A percentile compares a stretch with the other conserved stretches of the same genome.
These are phyloP conservation scores for Spongiforma sp. DNA, from an alignment of 1,284 basidiomycete genomes.

Conservation along the genomic window DNA sequence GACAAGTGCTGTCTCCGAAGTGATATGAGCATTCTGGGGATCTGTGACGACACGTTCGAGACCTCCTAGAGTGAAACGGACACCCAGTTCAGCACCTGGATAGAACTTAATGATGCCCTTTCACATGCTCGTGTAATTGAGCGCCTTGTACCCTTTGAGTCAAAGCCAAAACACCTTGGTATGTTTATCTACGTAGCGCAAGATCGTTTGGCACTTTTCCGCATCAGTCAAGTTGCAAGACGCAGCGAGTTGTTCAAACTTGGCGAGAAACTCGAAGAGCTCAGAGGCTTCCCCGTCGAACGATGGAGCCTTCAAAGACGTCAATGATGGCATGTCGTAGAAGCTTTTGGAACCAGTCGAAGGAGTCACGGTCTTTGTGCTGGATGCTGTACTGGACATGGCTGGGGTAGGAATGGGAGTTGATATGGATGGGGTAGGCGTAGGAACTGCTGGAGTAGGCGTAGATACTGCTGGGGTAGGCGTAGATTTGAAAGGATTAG, in stretches of 20 bases:
- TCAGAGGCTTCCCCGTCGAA: constrained; percentile 12
- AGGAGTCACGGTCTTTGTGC: too few species aligned
- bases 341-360: too few species aligned
- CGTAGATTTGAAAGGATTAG: too few species aligned
- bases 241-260: constrained; percentile 8
- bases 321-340: constrained; percentile 3
- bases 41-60: not conserved
- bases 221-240: not conserved
- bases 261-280: constrained; percentile 10
- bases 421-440: too few species aligned
- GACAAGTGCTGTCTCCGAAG: constrained; percentile 8
- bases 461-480: too few species aligned
- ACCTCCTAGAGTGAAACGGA: not conserved
- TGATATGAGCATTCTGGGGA: constrained; percentile 4
- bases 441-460: too few species aligned
- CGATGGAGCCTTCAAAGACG: constrained; percentile 1
- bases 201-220: constrained; percentile 13
- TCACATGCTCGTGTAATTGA: not conserved
- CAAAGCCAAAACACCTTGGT: constrained; percentile 4
- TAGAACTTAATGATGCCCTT: not conserved
- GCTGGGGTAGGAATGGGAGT: too few species aligned
- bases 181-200: constrained; percentile 6
- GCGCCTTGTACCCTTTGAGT: not conserved
- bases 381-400: not conserved
- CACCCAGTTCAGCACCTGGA: not conserved